Evolutionary conservation across 2,329 filamentous ascomycete genomes (phyloP).

Genomic region (Trichoderma koningiopsis): DNA sequence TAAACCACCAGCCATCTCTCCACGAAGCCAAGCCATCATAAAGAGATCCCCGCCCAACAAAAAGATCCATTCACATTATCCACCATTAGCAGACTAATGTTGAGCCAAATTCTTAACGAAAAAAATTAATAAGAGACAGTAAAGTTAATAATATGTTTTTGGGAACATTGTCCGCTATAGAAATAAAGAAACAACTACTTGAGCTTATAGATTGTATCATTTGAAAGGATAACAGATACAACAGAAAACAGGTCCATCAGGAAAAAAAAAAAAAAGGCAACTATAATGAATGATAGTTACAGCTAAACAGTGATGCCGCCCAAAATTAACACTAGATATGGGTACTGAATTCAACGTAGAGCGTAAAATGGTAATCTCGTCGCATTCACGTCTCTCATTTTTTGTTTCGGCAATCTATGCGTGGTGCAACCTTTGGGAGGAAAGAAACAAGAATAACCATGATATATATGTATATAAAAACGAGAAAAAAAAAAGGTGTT

Average conservation of each 20-base stretch:
- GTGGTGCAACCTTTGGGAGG: background rate
- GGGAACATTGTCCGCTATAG: background rate
- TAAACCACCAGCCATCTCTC: background rate
- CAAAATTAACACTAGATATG: background rate
- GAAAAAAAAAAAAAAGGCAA: background rate
- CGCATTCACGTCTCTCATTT: background rate
- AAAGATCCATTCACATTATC: background rate
- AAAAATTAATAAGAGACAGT: background rate
- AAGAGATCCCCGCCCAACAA: too few species aligned
- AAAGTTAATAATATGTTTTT: background rate
- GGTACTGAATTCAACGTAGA: background rate
- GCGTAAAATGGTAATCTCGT: background rate
- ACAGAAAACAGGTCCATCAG: background rate
- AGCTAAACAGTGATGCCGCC: background rate
- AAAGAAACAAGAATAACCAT: background rate
- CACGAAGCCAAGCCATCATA: background rate
- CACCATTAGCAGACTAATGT: background rate
- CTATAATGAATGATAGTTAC: background rate
- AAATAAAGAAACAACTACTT: background rate
- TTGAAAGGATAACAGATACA: background rate
- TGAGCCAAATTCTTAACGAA: background rate
- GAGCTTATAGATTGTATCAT: conserved; percentile 2
- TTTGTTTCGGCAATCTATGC: background rate
- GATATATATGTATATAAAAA: conserved; percentile 17
- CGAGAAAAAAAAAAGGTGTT: conserved; percentile 11